These are phyloP conservation scores for Zarea fungicola DNA, from an alignment of 2,329 filamentous ascomycete species.

Conservation along the genomic window DNA sequence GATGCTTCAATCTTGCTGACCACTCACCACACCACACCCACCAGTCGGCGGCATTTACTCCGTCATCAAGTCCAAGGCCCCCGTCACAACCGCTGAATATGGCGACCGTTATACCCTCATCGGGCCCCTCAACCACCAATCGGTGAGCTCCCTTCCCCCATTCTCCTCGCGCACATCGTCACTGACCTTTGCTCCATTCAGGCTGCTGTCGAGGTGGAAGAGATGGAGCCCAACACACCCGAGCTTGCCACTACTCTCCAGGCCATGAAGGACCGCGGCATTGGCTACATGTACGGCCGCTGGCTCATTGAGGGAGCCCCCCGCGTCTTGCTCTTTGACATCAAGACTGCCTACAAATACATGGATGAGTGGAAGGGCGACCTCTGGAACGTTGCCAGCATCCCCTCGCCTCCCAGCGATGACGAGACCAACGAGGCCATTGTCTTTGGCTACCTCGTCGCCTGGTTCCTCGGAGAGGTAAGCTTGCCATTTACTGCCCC, in stretches of 20 bases:
- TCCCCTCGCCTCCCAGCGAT: slow-evolving; percentile 87
- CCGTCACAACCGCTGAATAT: slow-evolving; percentile 97
- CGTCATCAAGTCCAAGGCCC: slow-evolving; percentile 97
- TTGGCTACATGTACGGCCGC: slow-evolving; percentile 84
- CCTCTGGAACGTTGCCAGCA: slow-evolving; percentile 86
- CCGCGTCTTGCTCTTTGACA: slow-evolving; percentile 89
- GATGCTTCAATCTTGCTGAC: neutral
- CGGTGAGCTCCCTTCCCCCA: slow-evolving; percentile 50
- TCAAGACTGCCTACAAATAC: slow-evolving; percentile 84
- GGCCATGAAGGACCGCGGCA: slow-evolving; percentile 88
- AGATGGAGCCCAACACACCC: slow-evolving; percentile 76
- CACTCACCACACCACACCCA: neutral
- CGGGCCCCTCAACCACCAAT: slow-evolving; percentile 86
- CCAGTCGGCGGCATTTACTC: slow-evolving; percentile 97
- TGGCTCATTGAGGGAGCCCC: slow-evolving; percentile 98
- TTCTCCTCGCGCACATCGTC: neutral
- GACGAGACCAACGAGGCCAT: slow-evolving; percentile 97
- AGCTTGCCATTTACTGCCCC: slow-evolving; percentile 18
- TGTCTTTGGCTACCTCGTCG: slow-evolving; percentile 93
- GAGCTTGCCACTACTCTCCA: slow-evolving; percentile 78
- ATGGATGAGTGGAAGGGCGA: slow-evolving; percentile 96
- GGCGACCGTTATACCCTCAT: slow-evolving; percentile 94
- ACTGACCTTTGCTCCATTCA: slow-evolving; percentile 30
- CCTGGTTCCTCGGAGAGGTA: slow-evolving; percentile 98
- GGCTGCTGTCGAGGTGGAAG: slow-evolving; percentile 97